Base-by-base conservation (phyloP, 805 yeast genomes). In the Metschnikowia arizonensis region DNA sequence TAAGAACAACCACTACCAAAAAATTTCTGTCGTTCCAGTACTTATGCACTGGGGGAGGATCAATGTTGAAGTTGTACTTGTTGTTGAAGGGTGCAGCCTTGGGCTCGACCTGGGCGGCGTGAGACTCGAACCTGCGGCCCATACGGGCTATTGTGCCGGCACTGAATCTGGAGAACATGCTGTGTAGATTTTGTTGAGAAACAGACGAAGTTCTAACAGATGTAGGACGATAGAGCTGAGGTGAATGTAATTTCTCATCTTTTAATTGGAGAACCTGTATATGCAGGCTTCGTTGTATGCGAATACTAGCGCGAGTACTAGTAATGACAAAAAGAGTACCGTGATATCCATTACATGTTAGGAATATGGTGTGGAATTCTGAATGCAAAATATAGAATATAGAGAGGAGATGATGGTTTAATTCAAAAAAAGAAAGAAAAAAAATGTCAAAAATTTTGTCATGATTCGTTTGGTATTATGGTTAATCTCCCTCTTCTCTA, bases 1-100 rank as follows among this genome's bases (percentile, higher is more conserved):
- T 58, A 43, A 68, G 66, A 26, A 70, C 72, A 37, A 69, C 49
- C 40, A 68, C 56, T 28, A 68, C 62, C 23, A 62, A 55, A 37
- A 65, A 59, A 56, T 70, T 69, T 47, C 68, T 62, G 50, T 57
- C 55, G 53, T 63, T 67, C 76, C 76, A 71, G 61, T 71, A 71
- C 50, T 64, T 66, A 52, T 71, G 76, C 41, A 68, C 70, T 41
- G 69, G 75, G 33, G 76, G 76, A 29, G 76, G 76, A 46, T 60
- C 60, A 48, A 61, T 63, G 58, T 71, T 64, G 60, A 71, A 71
- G 57, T 66, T 64, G 59, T 61, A 55, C 47, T 69, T 71, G 62
- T 71, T 71, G 57, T 57, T 66, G 63, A 71, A 71, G n/a, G 66
- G 44, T n/a, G 68, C 45, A 26, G 55, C 57, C 37, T 52, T 48